These are phyloP conservation scores for Clonostachys sp. DNA, from an alignment of 2,329 filamentous ascomycete species.

Conservation along the genomic window DNA sequence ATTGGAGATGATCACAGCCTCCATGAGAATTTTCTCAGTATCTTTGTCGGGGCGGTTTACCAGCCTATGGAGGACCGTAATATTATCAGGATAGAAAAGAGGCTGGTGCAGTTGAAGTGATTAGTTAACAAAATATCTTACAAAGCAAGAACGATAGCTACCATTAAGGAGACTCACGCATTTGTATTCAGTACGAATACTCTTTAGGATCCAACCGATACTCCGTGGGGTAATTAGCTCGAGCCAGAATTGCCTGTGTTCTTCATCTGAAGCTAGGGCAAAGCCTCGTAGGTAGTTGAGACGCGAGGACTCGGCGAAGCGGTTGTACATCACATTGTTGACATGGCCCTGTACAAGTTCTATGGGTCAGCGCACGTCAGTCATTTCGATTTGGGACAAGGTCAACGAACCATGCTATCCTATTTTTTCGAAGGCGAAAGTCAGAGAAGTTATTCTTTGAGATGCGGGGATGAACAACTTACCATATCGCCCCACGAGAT, in stretches of 20 bases:
- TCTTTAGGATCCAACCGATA: conserved; percentile 72
- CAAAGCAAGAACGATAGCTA: no score
- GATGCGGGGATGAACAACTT: background rate
- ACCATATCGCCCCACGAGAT: background rate
- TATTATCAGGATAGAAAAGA: conserved; percentile 75
- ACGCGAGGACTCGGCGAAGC: conserved; percentile 77
- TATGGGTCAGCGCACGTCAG: background rate
- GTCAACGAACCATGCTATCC: background rate
- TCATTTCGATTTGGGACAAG: background rate
- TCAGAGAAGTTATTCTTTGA: background rate
- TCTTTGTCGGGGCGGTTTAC: background rate
- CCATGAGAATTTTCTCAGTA: conserved; percentile 24
- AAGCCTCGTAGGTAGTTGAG: conserved; percentile 75
- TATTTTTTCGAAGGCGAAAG: background rate
- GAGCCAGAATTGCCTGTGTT: conserved; percentile 59
- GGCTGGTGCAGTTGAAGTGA: conserved; percentile 45
- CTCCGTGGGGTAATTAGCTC: conserved; percentile 62
- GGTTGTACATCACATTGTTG: conserved; percentile 81
- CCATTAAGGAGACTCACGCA: conserved; percentile 54
- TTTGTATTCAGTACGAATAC: conserved; percentile 81
- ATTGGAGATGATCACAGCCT: conserved; percentile 70
- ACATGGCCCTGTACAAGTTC: conserved; percentile 50
- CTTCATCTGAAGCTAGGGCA: conserved; percentile 55
- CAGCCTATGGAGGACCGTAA: conserved; percentile 82
- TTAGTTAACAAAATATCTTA: no score